phyloP scores from a whole-genome alignment of 108 stramenopile genomes.

The Phaeodactylum tricornutum region DNA sequence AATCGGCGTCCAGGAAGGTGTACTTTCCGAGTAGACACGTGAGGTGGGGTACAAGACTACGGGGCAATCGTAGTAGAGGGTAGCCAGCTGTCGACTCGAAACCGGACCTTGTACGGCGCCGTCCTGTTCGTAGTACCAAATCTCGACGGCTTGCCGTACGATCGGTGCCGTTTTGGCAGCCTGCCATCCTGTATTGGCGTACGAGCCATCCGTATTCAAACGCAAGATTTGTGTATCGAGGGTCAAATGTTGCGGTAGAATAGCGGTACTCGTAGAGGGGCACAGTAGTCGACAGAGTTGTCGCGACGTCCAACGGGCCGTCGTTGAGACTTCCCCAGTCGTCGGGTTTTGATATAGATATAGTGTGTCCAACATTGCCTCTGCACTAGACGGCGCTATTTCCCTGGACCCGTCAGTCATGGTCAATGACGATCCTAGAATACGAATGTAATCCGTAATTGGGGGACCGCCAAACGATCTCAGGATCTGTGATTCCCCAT shows the following conservation, averaged over 20 bases:
- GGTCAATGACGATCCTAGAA: no score
- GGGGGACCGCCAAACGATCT: no score
- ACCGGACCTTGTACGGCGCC: conserved; percentile 29
- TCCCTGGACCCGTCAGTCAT: no score
- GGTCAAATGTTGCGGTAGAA: conserved; percentile 10
- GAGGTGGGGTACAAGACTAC: conserved; percentile 2
- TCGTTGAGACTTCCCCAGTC: conserved; percentile 44
- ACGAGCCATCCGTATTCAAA: conserved; percentile 8
- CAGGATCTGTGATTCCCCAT: no score
- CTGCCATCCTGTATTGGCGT: conserved; percentile 38
- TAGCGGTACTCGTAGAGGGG: conserved; percentile 12
- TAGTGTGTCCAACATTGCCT: conserved; percentile 8
- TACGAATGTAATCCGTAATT: no score
- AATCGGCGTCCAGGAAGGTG: conserved; percentile 37
- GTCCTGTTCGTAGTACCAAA: conserved; percentile 48
- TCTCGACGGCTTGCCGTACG: conserved; percentile 30
- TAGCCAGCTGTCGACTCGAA: conserved; percentile 28
- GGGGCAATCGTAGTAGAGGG: conserved; percentile 7
- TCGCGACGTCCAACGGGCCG: conserved; percentile 27
- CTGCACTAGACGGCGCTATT: not conserved
- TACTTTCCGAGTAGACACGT: conserved; percentile 12
- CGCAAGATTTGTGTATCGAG: conserved; percentile 6
- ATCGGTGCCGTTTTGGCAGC: conserved; percentile 24
- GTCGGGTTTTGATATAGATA: conserved; percentile 54
- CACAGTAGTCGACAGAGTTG: conserved; percentile 59